Conservation (phyloP, 2,329 filamentous ascomycete species). For the Penicillium rolfsii region DNA sequence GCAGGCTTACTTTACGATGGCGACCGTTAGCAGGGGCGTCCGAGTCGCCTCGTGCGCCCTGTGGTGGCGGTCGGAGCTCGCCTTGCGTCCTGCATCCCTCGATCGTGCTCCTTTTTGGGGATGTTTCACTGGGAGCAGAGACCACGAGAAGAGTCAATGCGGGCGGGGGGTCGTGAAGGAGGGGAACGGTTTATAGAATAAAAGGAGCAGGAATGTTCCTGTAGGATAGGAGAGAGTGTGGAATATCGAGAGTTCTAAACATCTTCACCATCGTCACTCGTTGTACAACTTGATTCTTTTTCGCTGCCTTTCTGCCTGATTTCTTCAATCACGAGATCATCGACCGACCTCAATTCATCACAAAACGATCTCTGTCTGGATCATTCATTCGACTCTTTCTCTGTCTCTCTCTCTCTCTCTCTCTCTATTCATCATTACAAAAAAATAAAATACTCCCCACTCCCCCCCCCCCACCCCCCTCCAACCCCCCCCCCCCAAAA, state of each 20-base stretch:
- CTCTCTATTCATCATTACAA: not conserved
- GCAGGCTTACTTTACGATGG: not conserved
- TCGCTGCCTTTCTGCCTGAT: conserved; percentile 2
- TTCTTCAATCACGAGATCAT: not conserved
- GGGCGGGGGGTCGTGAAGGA: not conserved
- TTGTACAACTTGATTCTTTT: conserved; percentile 6
- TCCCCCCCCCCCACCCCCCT: not conserved
- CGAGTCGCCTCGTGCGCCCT: conserved; percentile 19
- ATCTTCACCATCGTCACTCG: conserved; percentile 10
- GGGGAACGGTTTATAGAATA: conserved; percentile 6
- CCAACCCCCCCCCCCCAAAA: not conserved
- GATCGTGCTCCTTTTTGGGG: not conserved
- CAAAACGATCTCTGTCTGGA: too few relatives aligned
- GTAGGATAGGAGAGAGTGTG: not conserved
- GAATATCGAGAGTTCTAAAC: not conserved
- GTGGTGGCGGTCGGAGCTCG: conserved; percentile 4
- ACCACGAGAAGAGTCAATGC: not conserved
- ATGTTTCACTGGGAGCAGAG: conserved; percentile 12
- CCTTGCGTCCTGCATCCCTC: conserved; percentile 14
- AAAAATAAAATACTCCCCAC: not conserved
- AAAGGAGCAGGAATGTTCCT: conserved; percentile 8
- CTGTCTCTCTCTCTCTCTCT: not conserved
- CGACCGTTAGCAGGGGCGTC: conserved; percentile 22
- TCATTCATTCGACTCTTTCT: not conserved
- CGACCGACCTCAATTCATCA: not conserved